Evolutionary conservation across 208 protist genomes (phyloP), one percentile per base, ranked within the genome.

Genomic region (Wallacemonas sp.): DNA sequence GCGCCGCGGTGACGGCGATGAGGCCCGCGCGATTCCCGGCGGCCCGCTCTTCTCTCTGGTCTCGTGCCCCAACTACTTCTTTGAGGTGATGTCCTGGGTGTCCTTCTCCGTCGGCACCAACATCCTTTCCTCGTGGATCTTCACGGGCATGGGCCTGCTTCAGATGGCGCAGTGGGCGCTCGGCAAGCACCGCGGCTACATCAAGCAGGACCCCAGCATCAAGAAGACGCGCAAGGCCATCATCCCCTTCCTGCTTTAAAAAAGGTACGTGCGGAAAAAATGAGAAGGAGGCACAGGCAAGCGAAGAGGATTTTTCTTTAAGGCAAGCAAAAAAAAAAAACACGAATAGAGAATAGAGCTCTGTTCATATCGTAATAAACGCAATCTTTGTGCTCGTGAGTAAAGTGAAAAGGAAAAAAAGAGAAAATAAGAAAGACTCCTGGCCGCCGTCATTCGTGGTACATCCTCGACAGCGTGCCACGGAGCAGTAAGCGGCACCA

Each of bases 51-150:
- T 98, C 74, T 70, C 91, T 18, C 68, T 95, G 16, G 89, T 97
- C 4, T 88, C 91, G 36, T 98, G 96, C 90, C 95, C 97, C 23
- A 98, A 99, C 78, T 99, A 99, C 86, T 90, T 89, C 55, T 97
- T 96, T 70, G 97, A 99, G 80, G 86, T 98, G 31, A 75, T 97
- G 61, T 90, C 86, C 12, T 99, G 97, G 97, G 79, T 97, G 11
- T 59, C 69, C 69, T 98, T 99, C 78, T 92, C 82, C 10, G 28
- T 96, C 49, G 91, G 93, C 67, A 97, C 91, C 26, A 88, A 89
- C 70, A 83, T 86, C 59, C 25, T 92, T 39, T 77, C 82, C 29
- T 86, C 86, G 28, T 95, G 86, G 82, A 68, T 90, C 65, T 97
- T 95, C 67, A 92, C 92, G 11, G 29, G 89, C 20, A 72, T 72